These are phyloP conservation scores for Ascochyta rabiei DNA, from an alignment of 2,329 filamentous ascomycete species.

Conservation along the genomic window DNA sequence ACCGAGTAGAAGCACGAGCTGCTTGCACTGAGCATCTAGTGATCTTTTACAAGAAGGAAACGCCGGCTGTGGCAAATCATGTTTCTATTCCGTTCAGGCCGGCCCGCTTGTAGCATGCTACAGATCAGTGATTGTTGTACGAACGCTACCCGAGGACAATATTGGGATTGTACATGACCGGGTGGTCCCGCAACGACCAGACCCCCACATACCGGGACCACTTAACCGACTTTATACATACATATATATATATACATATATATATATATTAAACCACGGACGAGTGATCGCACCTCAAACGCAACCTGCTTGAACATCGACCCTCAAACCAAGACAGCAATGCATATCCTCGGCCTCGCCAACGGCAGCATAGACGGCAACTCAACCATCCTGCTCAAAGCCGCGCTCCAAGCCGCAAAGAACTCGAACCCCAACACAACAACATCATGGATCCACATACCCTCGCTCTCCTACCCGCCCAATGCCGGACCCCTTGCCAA, in stretches of 20 bases:
- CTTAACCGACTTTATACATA: neutral
- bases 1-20: too few relatives aligned
- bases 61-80: too few relatives aligned
- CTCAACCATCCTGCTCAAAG: slow-evolving; percentile 18
- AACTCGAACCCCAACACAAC: neutral
- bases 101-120: too few relatives aligned
- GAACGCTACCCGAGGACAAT: neutral
- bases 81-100: too few relatives aligned
- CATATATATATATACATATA: neutral
- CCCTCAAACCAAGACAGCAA: neutral
- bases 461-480: slow-evolving; percentile 9
- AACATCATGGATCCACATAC: slow-evolving; percentile 20
- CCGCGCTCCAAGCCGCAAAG: slow-evolving; percentile 10
- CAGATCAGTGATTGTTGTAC: neutral
- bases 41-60: too few relatives aligned
- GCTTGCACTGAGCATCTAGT: too few relatives aligned
- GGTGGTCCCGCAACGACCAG: neutral
- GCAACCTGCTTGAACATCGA: neutral
- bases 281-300: neutral
- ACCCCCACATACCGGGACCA: neutral
- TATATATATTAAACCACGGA: neutral
- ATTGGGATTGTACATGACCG: neutral
- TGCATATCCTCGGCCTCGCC: slow-evolving; percentile 20
- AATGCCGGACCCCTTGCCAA: slow-evolving; percentile 9
- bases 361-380: slow-evolving; percentile 17